Evolutionary conservation across 208 protist species (phyloP), one percentile per base, ranked within the genome.

Genomic region (Trypanosoma cruzi): DNA sequence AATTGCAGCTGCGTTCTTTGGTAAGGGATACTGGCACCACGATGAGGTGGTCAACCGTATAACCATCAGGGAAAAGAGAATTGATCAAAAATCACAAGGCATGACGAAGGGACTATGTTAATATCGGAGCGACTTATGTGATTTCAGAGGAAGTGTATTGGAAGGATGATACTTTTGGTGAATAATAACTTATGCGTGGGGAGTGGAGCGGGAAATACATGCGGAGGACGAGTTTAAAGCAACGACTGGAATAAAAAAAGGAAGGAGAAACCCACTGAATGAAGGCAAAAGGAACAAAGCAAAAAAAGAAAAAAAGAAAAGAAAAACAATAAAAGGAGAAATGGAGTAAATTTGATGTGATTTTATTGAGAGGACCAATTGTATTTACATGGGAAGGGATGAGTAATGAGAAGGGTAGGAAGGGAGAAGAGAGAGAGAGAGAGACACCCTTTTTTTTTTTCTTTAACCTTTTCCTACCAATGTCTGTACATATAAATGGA

Each of bases 251-350:
- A 37, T 2, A 68, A 70, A 50, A 46, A 37, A 54, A 63, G 29
- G 36, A 60, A 31, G 18, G 49, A 57, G 44, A 67, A 31, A 67
- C 56, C 16, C 22, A 52, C 22, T 8, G 16, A 67, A 56, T 42
- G 29, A 57, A 63, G 46, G 36, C 37, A 29, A 44, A 60, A 44
- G 16, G 8, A 44, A 24, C 22, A 44, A 24, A 42, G 1, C 31
- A 49, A 62, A 4, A 49, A 63, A 49, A 52, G 52, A 26, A 36
- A 56, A 37, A 36, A 14, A 64, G 34, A 34, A 52, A 64, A 64
- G 5, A 58, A 78, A 22, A 68, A 31, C 10, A 32, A n/a, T n/a
- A n/a, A n/a, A n/a, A n/a, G n/a, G n/a, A n/a, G n/a, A n/a, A n/a
- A n/a, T n/a, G n/a, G n/a, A 14, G 11, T 13, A 44, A 44, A 13